Evolutionary conservation across 2,329 filamentous ascomycete genomes (phyloP).

Genomic region (Penicillium sp.): DNA sequence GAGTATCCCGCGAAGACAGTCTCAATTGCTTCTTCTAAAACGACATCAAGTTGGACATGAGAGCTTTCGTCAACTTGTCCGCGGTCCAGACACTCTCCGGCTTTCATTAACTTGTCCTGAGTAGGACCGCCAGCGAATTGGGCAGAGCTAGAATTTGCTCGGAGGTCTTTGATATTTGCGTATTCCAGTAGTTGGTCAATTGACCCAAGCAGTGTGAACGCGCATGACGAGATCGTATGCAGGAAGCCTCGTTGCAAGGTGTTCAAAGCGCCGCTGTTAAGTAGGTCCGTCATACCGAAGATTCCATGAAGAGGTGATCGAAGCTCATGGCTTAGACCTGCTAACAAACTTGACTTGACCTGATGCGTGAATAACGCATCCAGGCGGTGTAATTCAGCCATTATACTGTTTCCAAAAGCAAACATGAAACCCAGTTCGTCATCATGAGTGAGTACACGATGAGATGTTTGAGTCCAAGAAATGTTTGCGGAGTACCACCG

Average conservation of each 20-base stretch:
- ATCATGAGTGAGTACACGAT: constrained; percentile 25
- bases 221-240: constrained; percentile 41
- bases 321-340: constrained; percentile 37
- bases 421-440: constrained; percentile 30
- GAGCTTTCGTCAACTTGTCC: no score
- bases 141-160: constrained; percentile 14
- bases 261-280: constrained; percentile 31
- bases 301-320: constrained; percentile 39
- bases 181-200: constrained; percentile 40
- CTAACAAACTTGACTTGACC: constrained; percentile 35
- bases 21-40: constrained; percentile 25
- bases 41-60: constrained; percentile 17
- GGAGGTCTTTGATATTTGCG: not conserved
- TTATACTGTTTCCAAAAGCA: constrained; percentile 34
- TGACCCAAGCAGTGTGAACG: constrained; percentile 43
- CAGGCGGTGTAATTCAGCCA: constrained; percentile 34
- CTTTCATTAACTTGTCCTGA: not conserved
- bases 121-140: constrained; percentile 3
- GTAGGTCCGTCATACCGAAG: constrained; percentile 32
- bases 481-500: constrained; percentile 31
- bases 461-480: constrained; percentile 30
- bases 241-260: constrained; percentile 33
- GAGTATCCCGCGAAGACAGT: constrained; percentile 26
- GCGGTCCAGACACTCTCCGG: not conserved
- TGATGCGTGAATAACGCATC: constrained; percentile 30